A percentile compares a stretch with the other conserved stretches of the same genome.
Evolutionary conservation across 1,139 yeast species (phyloP).

Genomic region (Sugiyamaella neomexicana): DNA sequence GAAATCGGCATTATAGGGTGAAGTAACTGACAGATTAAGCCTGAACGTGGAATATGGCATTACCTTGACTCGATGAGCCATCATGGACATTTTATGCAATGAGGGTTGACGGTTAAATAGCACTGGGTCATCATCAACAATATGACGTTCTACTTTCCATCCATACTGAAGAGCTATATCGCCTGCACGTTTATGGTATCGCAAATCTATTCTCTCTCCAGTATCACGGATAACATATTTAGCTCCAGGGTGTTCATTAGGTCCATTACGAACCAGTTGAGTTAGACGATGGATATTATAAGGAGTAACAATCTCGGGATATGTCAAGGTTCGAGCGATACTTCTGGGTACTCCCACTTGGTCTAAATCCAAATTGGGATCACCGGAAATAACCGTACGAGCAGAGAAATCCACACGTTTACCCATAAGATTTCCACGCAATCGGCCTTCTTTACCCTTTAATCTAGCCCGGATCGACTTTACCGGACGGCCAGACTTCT

Average conservation of each 20-base stretch:
- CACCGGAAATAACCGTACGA: constrained; percentile 99
- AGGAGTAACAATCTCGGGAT: constrained; percentile 97
- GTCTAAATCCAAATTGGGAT: constrained; percentile 94
- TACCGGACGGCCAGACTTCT: constrained; percentile 97
- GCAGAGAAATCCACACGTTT: constrained; percentile 99
- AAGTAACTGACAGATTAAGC: constrained; percentile 91
- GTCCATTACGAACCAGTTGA: constrained; percentile 93
- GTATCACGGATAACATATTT: constrained; percentile 97
- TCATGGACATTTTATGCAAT: constrained; percentile 98
- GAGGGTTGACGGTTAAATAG: constrained; percentile 99
- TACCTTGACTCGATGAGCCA: constrained; percentile 99
- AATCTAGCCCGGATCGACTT: constrained; percentile 97
- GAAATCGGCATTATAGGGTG: constrained; percentile 99
- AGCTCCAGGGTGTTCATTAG: constrained; percentile 99
- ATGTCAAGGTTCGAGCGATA: constrained; percentile 90
- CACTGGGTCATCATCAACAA: constrained; percentile 96
- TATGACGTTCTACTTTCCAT: constrained; percentile 98
- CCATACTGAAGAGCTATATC: constrained; percentile 97
- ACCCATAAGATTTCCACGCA: constrained; percentile 98
- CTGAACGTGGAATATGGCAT: constrained; percentile 99
- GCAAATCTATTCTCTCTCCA: constrained; percentile 95
- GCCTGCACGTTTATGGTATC: constrained; percentile 97
- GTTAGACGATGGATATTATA: constrained; percentile 92
- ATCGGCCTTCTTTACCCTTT: constrained; percentile 98
- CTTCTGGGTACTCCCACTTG: constrained; percentile 99